Evolutionary conservation across 176 grass and related monocot species (phyloP).

Genomic region (Calamus simplicifolius): DNA sequence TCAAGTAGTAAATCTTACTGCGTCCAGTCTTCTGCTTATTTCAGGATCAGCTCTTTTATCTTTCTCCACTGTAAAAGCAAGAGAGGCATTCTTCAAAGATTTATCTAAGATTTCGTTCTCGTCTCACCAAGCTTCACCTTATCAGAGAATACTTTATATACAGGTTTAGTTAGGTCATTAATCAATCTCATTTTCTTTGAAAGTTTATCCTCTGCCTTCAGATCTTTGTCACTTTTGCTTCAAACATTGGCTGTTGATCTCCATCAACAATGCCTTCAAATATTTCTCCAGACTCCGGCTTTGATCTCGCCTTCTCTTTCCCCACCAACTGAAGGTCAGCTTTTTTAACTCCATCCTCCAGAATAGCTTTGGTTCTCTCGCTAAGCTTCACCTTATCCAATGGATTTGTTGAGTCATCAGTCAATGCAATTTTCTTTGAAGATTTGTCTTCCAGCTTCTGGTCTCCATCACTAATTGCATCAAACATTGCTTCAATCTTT

Average conservation of each 20-base stretch:
- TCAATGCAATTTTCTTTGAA: constrained; percentile 31
- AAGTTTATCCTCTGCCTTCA: constrained; percentile 10
- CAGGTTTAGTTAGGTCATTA: constrained; percentile 1
- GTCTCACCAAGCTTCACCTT: constrained; percentile 1
- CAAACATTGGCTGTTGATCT: constrained; percentile 6
- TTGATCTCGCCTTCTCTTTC: constrained; percentile 3
- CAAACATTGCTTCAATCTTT: not conserved
- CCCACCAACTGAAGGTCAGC: not conserved
- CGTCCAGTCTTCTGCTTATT: constrained; percentile 13
- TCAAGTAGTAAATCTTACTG: not conserved
- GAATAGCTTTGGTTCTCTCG: no score
- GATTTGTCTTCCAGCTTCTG: constrained; percentile 13
- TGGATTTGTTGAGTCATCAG: constrained; percentile 7
- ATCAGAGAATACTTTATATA: not conserved
- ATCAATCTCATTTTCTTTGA: constrained; percentile 36
- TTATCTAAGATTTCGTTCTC: not conserved
- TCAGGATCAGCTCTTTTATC: constrained; percentile 4
- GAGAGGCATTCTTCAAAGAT: not conserved
- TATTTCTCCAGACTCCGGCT: not conserved
- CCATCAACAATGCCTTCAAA: no score
- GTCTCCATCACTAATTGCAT: no score
- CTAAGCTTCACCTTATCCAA: no score
- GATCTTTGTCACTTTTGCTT: not conserved
- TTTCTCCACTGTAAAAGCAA: not conserved
- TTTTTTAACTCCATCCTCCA: constrained; percentile 7